These are phyloP conservation scores for Phylloporus gajari DNA, from an alignment of 1,284 basidiomycete species.

Conservation along the genomic window DNA sequence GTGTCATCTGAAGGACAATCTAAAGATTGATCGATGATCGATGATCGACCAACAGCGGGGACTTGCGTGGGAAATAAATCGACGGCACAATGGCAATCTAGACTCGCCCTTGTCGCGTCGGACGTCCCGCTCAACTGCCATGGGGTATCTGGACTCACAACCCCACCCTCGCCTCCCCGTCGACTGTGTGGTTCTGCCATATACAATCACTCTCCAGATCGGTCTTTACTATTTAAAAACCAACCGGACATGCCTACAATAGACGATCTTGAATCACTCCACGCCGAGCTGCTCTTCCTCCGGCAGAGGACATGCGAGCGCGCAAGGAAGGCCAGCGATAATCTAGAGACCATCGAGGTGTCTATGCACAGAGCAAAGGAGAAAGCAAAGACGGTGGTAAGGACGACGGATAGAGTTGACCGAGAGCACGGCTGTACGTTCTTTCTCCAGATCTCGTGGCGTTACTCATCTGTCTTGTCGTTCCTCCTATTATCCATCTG, in stretches of 20 bases:
- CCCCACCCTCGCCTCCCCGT: conserved; percentile 16
- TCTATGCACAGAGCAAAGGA: conserved; percentile 77
- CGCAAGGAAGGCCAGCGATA: conserved; percentile 73
- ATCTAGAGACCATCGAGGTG: conserved; percentile 74
- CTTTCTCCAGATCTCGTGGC: conserved; percentile 24
- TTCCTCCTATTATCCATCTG: background rate
- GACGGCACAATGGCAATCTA: conserved; percentile 31
- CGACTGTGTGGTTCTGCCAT: conserved; percentile 46
- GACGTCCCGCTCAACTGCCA: too few relatives aligned
- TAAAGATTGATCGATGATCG: too few relatives aligned
- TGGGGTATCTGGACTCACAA: conserved; percentile 23
- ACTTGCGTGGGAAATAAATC: too few relatives aligned
- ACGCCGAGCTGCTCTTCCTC: conserved; percentile 66
- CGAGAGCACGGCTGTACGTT: conserved; percentile 77
- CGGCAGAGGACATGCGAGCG: conserved; percentile 66
- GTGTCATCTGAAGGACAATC: background rate
- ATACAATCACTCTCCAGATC: conserved; percentile 55
- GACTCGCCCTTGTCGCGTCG: conserved; percentile 27
- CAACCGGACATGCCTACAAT: conserved; percentile 74
- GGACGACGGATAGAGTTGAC: conserved; percentile 72
- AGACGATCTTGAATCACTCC: conserved; percentile 75
- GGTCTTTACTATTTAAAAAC: conserved; percentile 67
- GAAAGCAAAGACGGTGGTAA: conserved; percentile 80
- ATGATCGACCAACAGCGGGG: too few relatives aligned
- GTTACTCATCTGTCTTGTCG: conserved; percentile 31